A percentile compares a stretch with the other conserved stretches of the same genome.
These are phyloP conservation scores for Exutisphaerella laricina DNA, from an alignment of 2,329 filamentous ascomycete species.

Conservation along the genomic window DNA sequence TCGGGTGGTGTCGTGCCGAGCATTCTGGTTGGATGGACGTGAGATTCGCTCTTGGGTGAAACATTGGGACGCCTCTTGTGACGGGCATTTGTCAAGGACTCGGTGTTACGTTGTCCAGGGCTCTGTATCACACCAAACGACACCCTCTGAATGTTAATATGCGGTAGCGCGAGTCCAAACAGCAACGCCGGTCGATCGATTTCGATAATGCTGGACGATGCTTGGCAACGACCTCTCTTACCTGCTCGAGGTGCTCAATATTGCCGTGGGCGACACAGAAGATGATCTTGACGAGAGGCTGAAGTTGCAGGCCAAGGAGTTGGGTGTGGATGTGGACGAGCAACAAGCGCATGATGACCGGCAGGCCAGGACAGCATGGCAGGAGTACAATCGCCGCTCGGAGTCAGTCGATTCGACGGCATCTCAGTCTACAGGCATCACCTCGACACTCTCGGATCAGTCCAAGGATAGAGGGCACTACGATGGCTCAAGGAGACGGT, in stretches of 20 bases:
- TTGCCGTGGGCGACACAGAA: conserved; percentile 28
- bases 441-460: conserved; percentile 30
- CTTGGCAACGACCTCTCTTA: conserved; percentile 22
- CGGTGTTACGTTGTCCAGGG: no score
- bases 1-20: not conserved
- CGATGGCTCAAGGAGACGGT: conserved; percentile 12
- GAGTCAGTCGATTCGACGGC: conserved; percentile 30
- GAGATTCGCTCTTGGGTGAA: not conserved
- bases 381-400: conserved; percentile 25
- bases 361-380: conserved; percentile 11
- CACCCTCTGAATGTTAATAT: not conserved
- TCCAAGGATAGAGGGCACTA: conserved; percentile 25
- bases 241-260: conserved; percentile 28
- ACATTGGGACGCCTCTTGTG: not conserved
- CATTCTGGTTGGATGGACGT: not conserved
- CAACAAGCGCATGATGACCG: conserved; percentile 11
- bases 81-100: not conserved
- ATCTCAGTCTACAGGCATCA: conserved; percentile 33
- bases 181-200: not conserved
- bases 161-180: not conserved
- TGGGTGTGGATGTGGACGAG: conserved; percentile 21
- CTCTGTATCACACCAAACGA: conserved; percentile 1
- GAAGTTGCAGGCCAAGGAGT: conserved; percentile 24
- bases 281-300: conserved; percentile 27
- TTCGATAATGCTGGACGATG: conserved; percentile 18